Base-by-base conservation (phyloP, 2,329 filamentous ascomycete genomes). In the Ophiocordyceps camponoti-leonardi region DNA sequence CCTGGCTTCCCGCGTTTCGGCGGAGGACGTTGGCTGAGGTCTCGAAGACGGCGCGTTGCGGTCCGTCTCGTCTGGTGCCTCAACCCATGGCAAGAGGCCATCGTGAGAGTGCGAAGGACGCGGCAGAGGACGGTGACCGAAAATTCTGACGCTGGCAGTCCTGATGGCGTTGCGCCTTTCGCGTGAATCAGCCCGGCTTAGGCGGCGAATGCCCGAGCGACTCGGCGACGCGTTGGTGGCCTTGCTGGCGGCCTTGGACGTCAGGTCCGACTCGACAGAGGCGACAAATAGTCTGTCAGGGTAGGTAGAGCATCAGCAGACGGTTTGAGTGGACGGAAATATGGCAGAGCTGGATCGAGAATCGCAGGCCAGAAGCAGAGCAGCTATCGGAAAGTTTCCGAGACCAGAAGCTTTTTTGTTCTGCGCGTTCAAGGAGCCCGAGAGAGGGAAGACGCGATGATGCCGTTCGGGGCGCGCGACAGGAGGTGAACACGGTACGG, bases 201-300 rank as follows among this genome's bases (percentile, higher is more conserved):
- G 44, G 46, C 64, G 66, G 43, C 66, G 61, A 37, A 69, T 68
- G n/a, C 60, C 54, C 12, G 66, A 63, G 43, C 66, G 66, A 41
- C 58, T 51, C 37, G 58, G 56, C 22, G 61, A 61, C 6, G 56
- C 50, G 18, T 52, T 46, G 40, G 51, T 44, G 44, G 39, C 48
- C 47, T 61, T 67, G 35, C 53, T 51, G 23, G 59, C 49, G 31
- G 60, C 45, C 50, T 66, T 67, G 42, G 56, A 51, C 14, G 58
- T 52, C 41, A 67, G 46, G 49, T 69, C 66, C 43, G 67, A 67
- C 51, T 68, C 64, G 50, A 67, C 61, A 31, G 66, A 67, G 35
- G 67, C 65, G 45, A 69, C 54, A 50, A 69, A 72, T 30, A 71
- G 57, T 50, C 69, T 72, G 49, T 23, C 46, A 45, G 7, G 41